These are phyloP conservation scores for Trichoderma koningii DNA, from an alignment of 2,329 filamentous ascomycete genomes.

Conservation along the genomic window DNA sequence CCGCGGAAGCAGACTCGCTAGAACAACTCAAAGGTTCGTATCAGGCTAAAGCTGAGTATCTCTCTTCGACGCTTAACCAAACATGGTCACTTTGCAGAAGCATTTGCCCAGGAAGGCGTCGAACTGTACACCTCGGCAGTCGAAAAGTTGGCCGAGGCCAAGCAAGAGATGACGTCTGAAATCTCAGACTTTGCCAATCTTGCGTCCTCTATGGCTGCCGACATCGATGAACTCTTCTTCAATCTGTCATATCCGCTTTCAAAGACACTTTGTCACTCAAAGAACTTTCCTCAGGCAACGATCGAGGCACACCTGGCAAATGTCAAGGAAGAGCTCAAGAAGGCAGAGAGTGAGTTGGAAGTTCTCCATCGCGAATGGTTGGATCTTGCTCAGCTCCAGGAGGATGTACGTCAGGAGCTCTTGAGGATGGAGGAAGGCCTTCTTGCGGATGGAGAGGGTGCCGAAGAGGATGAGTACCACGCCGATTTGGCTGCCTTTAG, in stretches of 20 bases:
- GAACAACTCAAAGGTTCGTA: conserved; percentile 32
- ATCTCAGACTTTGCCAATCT: conserved; percentile 32
- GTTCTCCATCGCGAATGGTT: conserved; percentile 31
- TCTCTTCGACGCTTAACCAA: neutral
- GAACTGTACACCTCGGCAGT: conserved; percentile 31
- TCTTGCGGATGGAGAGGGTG: neutral
- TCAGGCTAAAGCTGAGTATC: neutral
- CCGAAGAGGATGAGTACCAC: neutral
- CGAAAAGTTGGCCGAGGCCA: conserved; percentile 32
- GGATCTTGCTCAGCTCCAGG: conserved; percentile 19
- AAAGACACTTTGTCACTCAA: conserved; percentile 38
- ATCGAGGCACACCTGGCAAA: conserved; percentile 34
- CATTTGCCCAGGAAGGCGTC: conserved; percentile 33
- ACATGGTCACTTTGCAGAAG: conserved; percentile 27
- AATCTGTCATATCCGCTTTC: conserved; percentile 40
- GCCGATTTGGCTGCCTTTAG: conserved; percentile 27
- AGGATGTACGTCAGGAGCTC: conserved; percentile 3
- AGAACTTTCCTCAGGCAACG: conserved; percentile 32
- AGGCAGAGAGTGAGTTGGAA: conserved; percentile 32
- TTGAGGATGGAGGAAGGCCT: neutral
- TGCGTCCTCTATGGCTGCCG: conserved; percentile 28
- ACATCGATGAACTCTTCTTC: conserved; percentile 35
- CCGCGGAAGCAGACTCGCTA: neutral
- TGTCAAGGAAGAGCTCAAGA: conserved; percentile 32
- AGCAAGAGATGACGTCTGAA: conserved; percentile 32